A percentile compares a stretch with the other conserved stretches of the same genome.
These are phyloP conservation scores for Sporothrix variecibatus DNA, from an alignment of 2,329 filamentous ascomycete genomes.

Conservation along the genomic window DNA sequence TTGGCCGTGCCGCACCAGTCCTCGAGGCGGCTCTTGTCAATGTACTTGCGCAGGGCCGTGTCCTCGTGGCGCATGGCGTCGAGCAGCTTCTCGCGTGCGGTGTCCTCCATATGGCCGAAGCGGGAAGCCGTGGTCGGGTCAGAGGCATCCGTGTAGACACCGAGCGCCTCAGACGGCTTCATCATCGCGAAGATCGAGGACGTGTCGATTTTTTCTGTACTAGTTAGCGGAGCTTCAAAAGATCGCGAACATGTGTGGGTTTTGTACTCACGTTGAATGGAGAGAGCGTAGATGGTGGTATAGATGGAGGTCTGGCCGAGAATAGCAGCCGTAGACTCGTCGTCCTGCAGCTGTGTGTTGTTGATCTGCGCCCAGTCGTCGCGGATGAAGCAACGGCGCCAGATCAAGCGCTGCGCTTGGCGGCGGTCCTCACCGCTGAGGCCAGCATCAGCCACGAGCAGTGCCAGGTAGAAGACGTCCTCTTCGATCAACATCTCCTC, in stretches of 20 bases:
- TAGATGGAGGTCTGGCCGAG: slow-evolving; percentile 69
- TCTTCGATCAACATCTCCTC: slow-evolving; percentile 56
- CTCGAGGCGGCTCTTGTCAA: slow-evolving; percentile 68
- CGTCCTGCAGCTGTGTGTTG: slow-evolving; percentile 72
- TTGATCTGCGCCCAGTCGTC: slow-evolving; percentile 85
- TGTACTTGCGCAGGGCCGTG: slow-evolving; percentile 60
- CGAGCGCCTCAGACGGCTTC: slow-evolving; percentile 56
- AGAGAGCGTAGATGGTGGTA: slow-evolving; percentile 64
- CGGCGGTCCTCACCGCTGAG: slow-evolving; percentile 58
- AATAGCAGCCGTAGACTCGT: slow-evolving; percentile 64
- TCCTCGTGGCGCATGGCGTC: slow-evolving; percentile 76
- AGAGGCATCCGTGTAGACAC: slow-evolving; percentile 62
- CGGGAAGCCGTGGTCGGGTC: slow-evolving; percentile 49
- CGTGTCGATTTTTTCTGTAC: slow-evolving; percentile 27
- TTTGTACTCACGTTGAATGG: slow-evolving; percentile 60
- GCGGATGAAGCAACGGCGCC: slow-evolving; percentile 80
- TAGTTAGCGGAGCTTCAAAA: slow-evolving; percentile 35
- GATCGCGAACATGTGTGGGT: slow-evolving; percentile 35
- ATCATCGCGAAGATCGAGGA: slow-evolving; percentile 47
- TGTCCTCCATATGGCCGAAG: slow-evolving; percentile 61
- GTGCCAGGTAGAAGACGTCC: slow-evolving; percentile 74
- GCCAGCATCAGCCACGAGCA: slow-evolving; percentile 60
- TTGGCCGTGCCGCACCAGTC: slow-evolving; percentile 57
- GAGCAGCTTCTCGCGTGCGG: slow-evolving; percentile 66
- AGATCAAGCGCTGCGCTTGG: slow-evolving; percentile 66